These are phyloP conservation scores for Cadophora gregata DNA, from an alignment of 2,329 filamentous ascomycete species.

Conservation along the genomic window DNA sequence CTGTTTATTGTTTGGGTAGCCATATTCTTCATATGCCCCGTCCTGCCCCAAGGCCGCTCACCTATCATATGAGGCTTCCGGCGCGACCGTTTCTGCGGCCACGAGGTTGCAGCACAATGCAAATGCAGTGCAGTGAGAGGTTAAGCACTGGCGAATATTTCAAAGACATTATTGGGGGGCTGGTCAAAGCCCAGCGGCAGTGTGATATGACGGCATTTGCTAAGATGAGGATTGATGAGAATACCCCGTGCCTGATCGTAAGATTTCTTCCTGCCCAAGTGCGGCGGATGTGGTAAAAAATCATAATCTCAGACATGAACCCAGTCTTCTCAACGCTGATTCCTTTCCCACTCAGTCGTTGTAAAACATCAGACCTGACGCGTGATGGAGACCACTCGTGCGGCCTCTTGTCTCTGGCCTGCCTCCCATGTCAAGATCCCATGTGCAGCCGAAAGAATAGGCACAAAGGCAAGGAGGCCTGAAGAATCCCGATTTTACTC, in stretches of 20 bases:
- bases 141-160: conserved; percentile 3
- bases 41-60: background rate
- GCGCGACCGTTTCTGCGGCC: conserved; percentile 17
- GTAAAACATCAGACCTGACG: conserved; percentile 14
- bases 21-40: background rate
- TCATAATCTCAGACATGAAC: background rate
- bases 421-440: background rate
- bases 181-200: conserved; percentile 6
- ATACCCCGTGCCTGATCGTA: conserved; percentile 5
- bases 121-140: conserved; percentile 8
- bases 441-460: background rate
- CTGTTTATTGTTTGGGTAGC: conserved; percentile 14
- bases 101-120: conserved; percentile 12
- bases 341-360: conserved; percentile 13
- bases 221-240: background rate
- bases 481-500: background rate
- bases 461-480: conserved; percentile 1
- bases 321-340: background rate
- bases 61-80: conserved; percentile 16
- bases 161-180: conserved; percentile 1
- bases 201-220: conserved; percentile 10
- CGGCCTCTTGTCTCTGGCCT: conserved; percentile 15
- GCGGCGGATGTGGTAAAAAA: conserved; percentile 4
- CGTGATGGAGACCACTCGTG: conserved; percentile 1
- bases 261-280: conserved; percentile 16